Evolutionary conservation across 192 early-diverging fungal genomes (phyloP), one percentile per base, ranked within the genome.

Genomic region (Umbelopsis vinacea): DNA sequence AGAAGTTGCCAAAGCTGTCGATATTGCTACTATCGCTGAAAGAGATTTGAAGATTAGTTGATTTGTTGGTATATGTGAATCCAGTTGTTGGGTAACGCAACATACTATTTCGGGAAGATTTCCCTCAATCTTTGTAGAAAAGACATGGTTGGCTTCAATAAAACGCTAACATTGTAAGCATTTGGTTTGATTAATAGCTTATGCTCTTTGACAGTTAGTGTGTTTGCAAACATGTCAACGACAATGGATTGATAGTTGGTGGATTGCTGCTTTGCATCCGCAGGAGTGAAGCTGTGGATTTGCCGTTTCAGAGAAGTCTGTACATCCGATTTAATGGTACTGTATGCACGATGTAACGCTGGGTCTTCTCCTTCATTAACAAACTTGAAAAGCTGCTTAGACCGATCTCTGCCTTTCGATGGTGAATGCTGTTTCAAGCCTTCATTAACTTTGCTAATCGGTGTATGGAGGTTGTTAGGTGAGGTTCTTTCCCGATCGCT

Each of bases 101-200:
- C 73, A 72, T 79, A 89, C 88, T 81, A 79, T 19, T 81, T 74
- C 1, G 76, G 78, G 26, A 93, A 69, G 40, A 84, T 76, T 17
- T 73, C 72, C 70, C 87, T 90, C 70, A 92, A 79, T 29, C 82
- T 75, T 24, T 81, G 67, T 8, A 90, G 78, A 55, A 93, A 93
- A 1, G 70, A 80, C 76, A 84, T 81, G 4, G 92, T 93, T 2
- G 92, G 92, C 29, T 87, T 85, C 52, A 89, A 89, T 19, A 87
- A 83, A 35, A 91, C 85, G 50, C 90, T 82, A 4, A 94, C 87
- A 66, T 92, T 92, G 53, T 86, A 85, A 37, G 90, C 79, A 74
- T 90, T 87, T 3, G 92, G 88, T 33, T 68, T 77, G 37, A 92
- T 83, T n/a, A 94, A 70, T 7, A 94, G 63, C 14, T 83, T 81